A percentile compares a stretch with the other conserved stretches of the same genome.
phyloP scores from a whole-genome alignment of 331 rosid genomes.

The Rosa hybrid region DNA sequence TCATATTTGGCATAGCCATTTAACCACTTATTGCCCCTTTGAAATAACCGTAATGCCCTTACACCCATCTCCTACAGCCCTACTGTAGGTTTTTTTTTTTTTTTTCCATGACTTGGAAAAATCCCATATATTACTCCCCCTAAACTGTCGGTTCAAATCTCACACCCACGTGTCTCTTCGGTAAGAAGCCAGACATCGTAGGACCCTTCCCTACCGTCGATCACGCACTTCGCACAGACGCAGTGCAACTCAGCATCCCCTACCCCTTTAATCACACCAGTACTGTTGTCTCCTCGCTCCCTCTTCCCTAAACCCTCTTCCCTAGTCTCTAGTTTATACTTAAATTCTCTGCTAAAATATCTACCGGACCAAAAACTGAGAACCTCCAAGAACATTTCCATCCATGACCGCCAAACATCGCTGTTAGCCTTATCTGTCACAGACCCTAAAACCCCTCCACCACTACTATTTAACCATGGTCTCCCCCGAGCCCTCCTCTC shows the following conservation, averaged over 20 bases:
- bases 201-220: slow-evolving; percentile 11
- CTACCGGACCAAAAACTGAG: neutral
- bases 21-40: too few relatives aligned
- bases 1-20: too few relatives aligned
- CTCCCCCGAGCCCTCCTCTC: slow-evolving; percentile 33
- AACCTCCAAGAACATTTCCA: neutral
- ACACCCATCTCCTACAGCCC: too few relatives aligned
- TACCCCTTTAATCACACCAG: neutral
- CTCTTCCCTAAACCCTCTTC: neutral
- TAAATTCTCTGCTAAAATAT: neutral
- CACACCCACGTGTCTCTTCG: neutral
- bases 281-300: neutral
- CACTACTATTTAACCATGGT: slow-evolving; percentile 37
- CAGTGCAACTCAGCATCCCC: neutral
- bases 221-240: slow-evolving; percentile 8
- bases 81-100: too few relatives aligned
- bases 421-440: neutral
- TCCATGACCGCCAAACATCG: neutral
- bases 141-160: neutral
- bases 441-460: neutral
- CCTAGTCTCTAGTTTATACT: neutral
- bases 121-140: neutral
- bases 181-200: neutral
- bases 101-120: too few relatives aligned
- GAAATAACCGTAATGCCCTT: too few relatives aligned